Evolutionary conservation across 352 stramenopile genomes (phyloP), one percentile per base, ranked within the genome.

Genomic region (Globisporangium okanoganense): DNA sequence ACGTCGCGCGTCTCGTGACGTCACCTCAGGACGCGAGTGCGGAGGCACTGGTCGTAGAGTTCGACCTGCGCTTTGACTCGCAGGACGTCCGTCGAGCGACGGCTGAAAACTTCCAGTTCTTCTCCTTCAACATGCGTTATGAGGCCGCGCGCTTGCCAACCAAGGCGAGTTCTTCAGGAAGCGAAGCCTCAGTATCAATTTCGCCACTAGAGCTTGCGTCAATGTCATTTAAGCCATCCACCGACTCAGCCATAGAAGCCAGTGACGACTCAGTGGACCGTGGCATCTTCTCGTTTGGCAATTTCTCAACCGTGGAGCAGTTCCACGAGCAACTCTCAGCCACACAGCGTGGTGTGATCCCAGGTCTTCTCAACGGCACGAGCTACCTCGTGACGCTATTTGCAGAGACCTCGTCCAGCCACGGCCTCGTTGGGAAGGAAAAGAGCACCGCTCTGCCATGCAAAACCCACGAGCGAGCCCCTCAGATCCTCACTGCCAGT

Each of bases 71-170:
- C 14, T 80, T 88, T 41, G 27, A 73, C 22, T 38, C 59, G 33
- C 25, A 75, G 43, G 79, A 88, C n/a, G 36, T 88, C 12, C 29
- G 56, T 13, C 70, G 66, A 25, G 67, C 56, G 13, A 73, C 55
- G 2, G 18, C n/a, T 2, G 54, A 75, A 1, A 70, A 60, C 2
- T 54, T 88, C n/a, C 48, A 65, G 24, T 78, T 71, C 20, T 82
- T 77, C 52, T 58, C 36, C 29, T 88, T 81, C 64, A 65, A 73
- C 6, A 49, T 93, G n/a, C 71, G 76, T 38, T 93, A 87, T 47
- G 66, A 84, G 44, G 69, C 80, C 4, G 63, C 16, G 44, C 51
- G 31, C 1, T n/a, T 67, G n/a, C 43, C 43, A 27, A n/a, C 4
- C n/a, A 27, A 27, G 7, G 4, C 31, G 29, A 9, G 14, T 27